These are phyloP conservation scores for Citrus australasica DNA, from an alignment of 345 rosid genomes.

Conservation along the genomic window DNA sequence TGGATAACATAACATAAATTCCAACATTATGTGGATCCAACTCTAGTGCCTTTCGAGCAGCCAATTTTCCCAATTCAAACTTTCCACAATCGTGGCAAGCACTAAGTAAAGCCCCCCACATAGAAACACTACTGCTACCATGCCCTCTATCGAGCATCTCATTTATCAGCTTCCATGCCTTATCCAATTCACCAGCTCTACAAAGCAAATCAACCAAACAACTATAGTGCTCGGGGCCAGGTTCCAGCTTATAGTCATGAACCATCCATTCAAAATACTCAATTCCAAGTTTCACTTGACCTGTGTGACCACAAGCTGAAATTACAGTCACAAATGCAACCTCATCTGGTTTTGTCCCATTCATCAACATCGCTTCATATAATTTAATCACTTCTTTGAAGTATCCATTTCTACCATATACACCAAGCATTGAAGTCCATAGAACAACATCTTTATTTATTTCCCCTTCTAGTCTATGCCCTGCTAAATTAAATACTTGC, in stretches of 20 bases:
- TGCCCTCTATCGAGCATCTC: conserved; percentile 37
- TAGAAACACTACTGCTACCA: conserved; percentile 26
- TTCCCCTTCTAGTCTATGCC: conserved; percentile 16
- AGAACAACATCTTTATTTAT: conserved; percentile 42
- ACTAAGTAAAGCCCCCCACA: conserved; percentile 61
- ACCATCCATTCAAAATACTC: conserved; percentile 46
- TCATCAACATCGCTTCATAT: conserved; percentile 38
- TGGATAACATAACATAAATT: conserved; percentile 40
- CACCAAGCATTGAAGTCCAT: conserved; percentile 63
- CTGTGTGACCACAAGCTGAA: conserved; percentile 59
- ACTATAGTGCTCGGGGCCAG: conserved; percentile 51
- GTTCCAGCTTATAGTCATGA: conserved; percentile 29
- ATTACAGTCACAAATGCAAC: conserved; percentile 49
- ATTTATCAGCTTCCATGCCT: conserved; percentile 40
- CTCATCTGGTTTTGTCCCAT: conserved; percentile 43
- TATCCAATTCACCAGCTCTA: conserved; percentile 51
- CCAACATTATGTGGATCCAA: conserved; percentile 50
- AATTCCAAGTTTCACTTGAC: conserved; percentile 49
- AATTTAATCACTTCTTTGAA: conserved; percentile 36
- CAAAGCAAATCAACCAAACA: conserved; percentile 56
- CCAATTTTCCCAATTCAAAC: conserved; percentile 47
- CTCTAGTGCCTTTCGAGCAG: conserved; percentile 48
- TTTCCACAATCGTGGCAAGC: conserved; percentile 43
- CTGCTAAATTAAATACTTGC: conserved; percentile 36
- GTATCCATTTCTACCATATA: conserved; percentile 41